A percentile compares a stretch with the other conserved stretches of the same genome.
Evolutionary conservation across 768 basidiomycete species (phyloP).

Genomic region (Russula brevipes): DNA sequence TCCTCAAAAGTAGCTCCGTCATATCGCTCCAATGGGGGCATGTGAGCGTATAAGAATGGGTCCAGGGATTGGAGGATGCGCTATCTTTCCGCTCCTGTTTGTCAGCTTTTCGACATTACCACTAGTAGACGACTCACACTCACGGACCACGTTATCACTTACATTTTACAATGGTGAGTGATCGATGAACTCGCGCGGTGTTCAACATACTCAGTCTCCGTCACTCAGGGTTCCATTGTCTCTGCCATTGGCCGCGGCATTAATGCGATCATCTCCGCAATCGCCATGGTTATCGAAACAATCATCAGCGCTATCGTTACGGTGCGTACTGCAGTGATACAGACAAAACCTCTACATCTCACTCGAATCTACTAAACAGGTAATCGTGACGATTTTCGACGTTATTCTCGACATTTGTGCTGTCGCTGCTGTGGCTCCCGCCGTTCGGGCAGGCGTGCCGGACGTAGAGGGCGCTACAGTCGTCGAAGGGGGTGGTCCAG

Average conservation of each 20-base stretch:
- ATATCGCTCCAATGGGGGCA: neutral
- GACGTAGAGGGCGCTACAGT: slow-evolving; percentile 1
- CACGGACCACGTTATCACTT: too few relatives aligned
- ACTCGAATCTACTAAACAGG: slow-evolving; percentile 32
- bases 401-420: slow-evolving; percentile 48
- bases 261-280: slow-evolving; percentile 54
- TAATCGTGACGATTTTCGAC: slow-evolving; percentile 62
- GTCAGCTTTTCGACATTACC: neutral
- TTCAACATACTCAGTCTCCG: neutral
- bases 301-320: slow-evolving; percentile 55
- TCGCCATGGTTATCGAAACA: slow-evolving; percentile 54
- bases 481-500: neutral
- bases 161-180: slow-evolving; percentile 2
- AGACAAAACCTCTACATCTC: neutral
- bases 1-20: neutral
- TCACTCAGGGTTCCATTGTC: slow-evolving; percentile 52
- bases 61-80: neutral
- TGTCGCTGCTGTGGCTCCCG: slow-evolving; percentile 35
- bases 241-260: slow-evolving; percentile 61
- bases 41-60: neutral
- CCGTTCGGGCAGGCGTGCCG: slow-evolving; percentile 13
- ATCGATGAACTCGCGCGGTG: neutral
- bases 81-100: neutral
- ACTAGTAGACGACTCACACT: too few relatives aligned
- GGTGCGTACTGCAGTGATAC: slow-evolving; percentile 35